Evolutionary conservation across 805 yeast genomes (phyloP).

Genomic region (Candida stauntonica): DNA sequence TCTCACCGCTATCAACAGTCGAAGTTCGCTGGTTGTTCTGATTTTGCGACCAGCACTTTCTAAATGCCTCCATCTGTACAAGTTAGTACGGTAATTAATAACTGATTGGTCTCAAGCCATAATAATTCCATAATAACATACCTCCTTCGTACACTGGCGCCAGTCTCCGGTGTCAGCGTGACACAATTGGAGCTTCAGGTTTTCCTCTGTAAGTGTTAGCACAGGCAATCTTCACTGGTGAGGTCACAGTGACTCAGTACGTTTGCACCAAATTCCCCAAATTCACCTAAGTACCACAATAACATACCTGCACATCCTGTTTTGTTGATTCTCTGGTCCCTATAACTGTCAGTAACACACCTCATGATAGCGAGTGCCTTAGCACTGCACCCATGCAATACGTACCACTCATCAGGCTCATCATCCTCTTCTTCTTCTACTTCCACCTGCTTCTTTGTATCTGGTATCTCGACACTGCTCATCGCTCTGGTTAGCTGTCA

Average conservation of each 20-base stretch:
- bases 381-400: no score
- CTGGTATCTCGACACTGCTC: constrained; percentile 25
- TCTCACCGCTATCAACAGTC: constrained; percentile 29
- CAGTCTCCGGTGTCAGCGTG: constrained; percentile 82
- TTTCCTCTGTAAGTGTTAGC: constrained; percentile 43
- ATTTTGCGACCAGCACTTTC: constrained; percentile 38
- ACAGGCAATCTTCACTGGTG: no score
- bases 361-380: no score
- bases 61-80: constrained; percentile 37
- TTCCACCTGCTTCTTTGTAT: constrained; percentile 19
- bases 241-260: no score
- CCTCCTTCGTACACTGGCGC: constrained; percentile 67
- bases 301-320: constrained; percentile 69
- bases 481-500: not conserved
- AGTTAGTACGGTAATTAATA: not conserved
- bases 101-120: no score
- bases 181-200: constrained; percentile 64
- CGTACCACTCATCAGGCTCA: constrained; percentile 68
- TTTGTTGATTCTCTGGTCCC: constrained; percentile 67
- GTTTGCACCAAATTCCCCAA: no score
- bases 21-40: constrained; percentile 36
- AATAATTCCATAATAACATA: constrained; percentile 28
- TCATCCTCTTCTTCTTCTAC: constrained; percentile 46
- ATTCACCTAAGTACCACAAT: no score
- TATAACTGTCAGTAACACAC: no score